Evolutionary conservation across 2,329 filamentous ascomycete genomes (phyloP).

Genomic region (Calonectria henricotiae): DNA sequence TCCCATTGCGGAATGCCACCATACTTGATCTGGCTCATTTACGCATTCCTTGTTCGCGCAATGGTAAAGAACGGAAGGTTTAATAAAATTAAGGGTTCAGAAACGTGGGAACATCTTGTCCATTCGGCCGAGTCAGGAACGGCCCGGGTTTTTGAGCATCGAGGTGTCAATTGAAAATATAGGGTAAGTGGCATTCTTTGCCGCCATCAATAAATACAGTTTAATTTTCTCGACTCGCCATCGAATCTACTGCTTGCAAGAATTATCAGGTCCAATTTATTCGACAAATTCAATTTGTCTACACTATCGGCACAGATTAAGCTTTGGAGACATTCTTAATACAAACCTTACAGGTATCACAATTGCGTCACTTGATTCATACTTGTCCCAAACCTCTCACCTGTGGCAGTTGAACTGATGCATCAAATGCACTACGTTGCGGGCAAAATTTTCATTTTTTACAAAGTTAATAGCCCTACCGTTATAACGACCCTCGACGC

Average conservation of each 20-base stretch:
- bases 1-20: background rate
- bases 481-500: background rate
- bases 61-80: background rate
- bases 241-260: too few relatives aligned
- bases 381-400: too few relatives aligned
- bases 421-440: too few relatives aligned
- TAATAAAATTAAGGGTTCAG: background rate
- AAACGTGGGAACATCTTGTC: background rate
- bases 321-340: too few relatives aligned
- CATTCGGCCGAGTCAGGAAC: background rate
- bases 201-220: background rate
- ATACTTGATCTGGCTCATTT: background rate
- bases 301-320: too few relatives aligned
- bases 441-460: too few relatives aligned
- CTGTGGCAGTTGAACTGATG: too few relatives aligned
- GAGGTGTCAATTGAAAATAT: background rate
- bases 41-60: background rate
- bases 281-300: too few relatives aligned
- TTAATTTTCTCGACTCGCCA: too few relatives aligned
- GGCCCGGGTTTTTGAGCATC: background rate
- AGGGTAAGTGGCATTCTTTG: background rate
- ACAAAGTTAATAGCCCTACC: background rate
- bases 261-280: too few relatives aligned
- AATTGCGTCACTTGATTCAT: too few relatives aligned
- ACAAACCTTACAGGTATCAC: too few relatives aligned